Base-by-base conservation (phyloP, 164 flowering plant species). In the Pachysandra terminalis region DNA sequence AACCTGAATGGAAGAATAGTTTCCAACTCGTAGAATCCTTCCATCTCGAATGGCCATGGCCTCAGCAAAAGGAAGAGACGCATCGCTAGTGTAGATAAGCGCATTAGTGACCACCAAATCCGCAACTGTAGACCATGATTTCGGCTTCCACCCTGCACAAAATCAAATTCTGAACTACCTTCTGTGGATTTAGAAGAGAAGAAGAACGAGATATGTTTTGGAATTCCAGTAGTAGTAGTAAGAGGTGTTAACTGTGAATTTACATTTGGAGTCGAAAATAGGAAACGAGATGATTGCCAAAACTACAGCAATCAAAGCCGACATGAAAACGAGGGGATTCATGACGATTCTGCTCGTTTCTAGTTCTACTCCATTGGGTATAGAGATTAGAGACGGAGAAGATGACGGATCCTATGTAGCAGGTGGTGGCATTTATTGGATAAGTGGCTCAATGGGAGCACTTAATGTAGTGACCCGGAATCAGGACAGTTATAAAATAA, bases 11-110 rank as follows among this genome's bases (percentile, higher is more conserved):
- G 80, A 78, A 24, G 97, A 84, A 59, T 76, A 75, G 69, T 76
- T 80, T 17, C 98, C 98, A 54, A 91, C 73, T 1, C 83, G 75
- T 63, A 94, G 71, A 74, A 91, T 74, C 73, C 88, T 80, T 9
- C 90, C 91, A 28, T 77, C 61, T 16, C 79, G 81, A 66, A 91
- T 61, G 23, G 91, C 95, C 91, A 91, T 83, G 71, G 96, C 86
- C 63, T 94, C 87, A 7, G 96, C 96, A 28, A 83, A 85, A 15
- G 90, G 98, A 8, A 85, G 75, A 55, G 91, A 80, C 5, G 75
- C 70, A 69, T 94, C 90, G 68, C 89, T 77, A 22, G 98, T 94
- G 81, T 85, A 90, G 15, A 91, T 90, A 25, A 75, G 40, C 16
- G 80, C 97, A 77, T 94, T 88, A 23, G 40, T 86, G 59, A 93